phyloP scores from a whole-genome alignment of 495 filamentous ascomycete genomes.

The Saxophila tyrrhenica region DNA sequence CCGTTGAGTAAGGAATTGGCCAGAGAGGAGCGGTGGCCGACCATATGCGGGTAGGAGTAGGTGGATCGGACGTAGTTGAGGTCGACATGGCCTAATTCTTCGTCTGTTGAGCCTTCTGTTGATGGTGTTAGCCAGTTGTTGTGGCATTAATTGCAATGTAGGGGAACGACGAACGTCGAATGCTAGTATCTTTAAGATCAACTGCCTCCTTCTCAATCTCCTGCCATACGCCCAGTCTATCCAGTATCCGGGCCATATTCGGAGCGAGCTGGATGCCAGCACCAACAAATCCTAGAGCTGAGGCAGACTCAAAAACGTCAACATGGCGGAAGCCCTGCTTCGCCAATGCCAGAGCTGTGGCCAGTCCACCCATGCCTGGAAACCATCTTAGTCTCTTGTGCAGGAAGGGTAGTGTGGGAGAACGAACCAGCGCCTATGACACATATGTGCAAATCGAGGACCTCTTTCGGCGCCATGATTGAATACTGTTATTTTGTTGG shows the following conservation, averaged over 20 bases:
- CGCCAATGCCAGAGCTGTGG: conserved; percentile 58
- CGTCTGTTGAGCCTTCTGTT: conserved; percentile 54
- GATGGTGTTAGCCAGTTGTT: conserved; percentile 8
- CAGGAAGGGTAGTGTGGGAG: not conserved
- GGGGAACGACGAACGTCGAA: conserved; percentile 32
- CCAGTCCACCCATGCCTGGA: conserved; percentile 66
- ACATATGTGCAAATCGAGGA: conserved; percentile 21
- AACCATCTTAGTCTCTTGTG: not conserved
- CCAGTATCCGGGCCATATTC: conserved; percentile 66
- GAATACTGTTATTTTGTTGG: not conserved
- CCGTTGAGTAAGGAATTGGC: conserved; percentile 56
- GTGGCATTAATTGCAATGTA: not conserved
- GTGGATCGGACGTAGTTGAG: conserved; percentile 53
- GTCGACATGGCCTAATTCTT: conserved; percentile 57
- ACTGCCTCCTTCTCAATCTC: conserved; percentile 52
- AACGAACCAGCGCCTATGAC: conserved; percentile 27
- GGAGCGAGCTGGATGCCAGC: conserved; percentile 74
- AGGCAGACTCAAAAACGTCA: conserved; percentile 60
- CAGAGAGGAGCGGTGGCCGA: conserved; percentile 64
- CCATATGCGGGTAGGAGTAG: conserved; percentile 67
- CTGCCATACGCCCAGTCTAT: conserved; percentile 56
- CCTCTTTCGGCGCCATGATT: conserved; percentile 14
- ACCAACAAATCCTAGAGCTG: conserved; percentile 68
- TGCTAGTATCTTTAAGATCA: conserved; percentile 41
- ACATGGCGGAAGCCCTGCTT: conserved; percentile 62